phyloP scores from a whole-genome alignment of 495 filamentous ascomycete genomes.

The Glonium stellatum region DNA sequence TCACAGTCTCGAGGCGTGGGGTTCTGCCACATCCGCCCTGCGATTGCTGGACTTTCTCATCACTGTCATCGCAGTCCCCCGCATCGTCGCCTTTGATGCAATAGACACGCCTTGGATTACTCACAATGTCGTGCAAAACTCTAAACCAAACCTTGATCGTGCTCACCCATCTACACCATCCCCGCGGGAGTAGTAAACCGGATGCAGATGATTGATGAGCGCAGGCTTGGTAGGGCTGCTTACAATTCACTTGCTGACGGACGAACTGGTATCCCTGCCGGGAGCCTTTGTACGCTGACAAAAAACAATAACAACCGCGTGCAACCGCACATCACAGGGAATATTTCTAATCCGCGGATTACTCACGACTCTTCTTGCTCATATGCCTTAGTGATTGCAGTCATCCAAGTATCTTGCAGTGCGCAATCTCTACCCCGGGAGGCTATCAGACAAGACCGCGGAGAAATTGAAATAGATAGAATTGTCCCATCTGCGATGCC shows the following conservation, averaged over 20 bases:
- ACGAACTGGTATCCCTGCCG: neutral
- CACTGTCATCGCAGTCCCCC: neutral
- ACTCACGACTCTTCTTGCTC: neutral
- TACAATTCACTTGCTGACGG: neutral
- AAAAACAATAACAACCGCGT: neutral
- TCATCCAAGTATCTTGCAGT: neutral
- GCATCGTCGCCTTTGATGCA: neutral
- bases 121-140: neutral
- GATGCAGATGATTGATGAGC: neutral
- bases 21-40: neutral
- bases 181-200: neutral
- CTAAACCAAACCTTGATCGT: neutral
- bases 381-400: neutral
- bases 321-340: neutral
- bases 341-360: conserved; percentile 1
- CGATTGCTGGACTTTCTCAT: neutral
- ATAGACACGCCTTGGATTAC: neutral
- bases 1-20: neutral
- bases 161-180: neutral
- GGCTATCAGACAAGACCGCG: neutral
- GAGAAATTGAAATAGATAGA: neutral
- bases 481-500: neutral
- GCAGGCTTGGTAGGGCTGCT: conserved; percentile 1
- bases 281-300: neutral
- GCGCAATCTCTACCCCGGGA: neutral